These are phyloP conservation scores for Aspergillus oerlinghausenensis DNA, from an alignment of 2,329 filamentous ascomycete genomes.

Conservation along the genomic window DNA sequence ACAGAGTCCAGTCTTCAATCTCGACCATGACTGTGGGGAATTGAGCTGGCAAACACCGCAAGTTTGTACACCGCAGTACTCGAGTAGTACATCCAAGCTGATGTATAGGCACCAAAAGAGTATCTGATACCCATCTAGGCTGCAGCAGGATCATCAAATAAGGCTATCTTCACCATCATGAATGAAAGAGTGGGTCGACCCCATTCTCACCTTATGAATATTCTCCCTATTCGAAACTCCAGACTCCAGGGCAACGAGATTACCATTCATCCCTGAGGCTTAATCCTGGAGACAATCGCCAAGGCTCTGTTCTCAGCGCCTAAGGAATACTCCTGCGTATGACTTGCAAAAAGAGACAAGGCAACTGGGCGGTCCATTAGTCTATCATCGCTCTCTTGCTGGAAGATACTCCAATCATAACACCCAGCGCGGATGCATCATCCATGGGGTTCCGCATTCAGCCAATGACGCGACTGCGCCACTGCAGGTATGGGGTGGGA, in stretches of 20 bases:
- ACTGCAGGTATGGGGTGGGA: constrained; percentile 3
- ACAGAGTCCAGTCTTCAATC: background rate
- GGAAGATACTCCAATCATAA: background rate
- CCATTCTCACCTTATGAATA: background rate
- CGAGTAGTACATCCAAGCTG: background rate
- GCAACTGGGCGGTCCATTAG: constrained; percentile 1
- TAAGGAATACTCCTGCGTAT: background rate
- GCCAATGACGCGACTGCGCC: constrained; percentile 1
- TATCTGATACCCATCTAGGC: background rate
- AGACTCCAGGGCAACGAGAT: background rate
- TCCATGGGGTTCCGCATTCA: constrained; percentile 3
- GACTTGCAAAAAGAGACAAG: background rate
- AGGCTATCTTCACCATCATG: background rate
- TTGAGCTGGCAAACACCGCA: constrained; percentile 4
- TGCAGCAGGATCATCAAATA: background rate
- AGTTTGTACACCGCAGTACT: background rate
- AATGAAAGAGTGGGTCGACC: background rate
- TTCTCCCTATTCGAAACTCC: background rate
- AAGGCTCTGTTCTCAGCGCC: background rate
- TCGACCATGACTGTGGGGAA: constrained; percentile 5
- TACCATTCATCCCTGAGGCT: background rate
- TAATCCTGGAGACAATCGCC: background rate
- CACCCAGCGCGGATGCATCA: constrained; percentile 4
- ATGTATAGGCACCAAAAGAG: background rate
- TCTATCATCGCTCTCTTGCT: background rate